Evolutionary conservation across 2,329 filamentous ascomycete genomes (phyloP), one percentile per base, ranked within the genome.

Genomic region (Aspergillus quadrilineatus): DNA sequence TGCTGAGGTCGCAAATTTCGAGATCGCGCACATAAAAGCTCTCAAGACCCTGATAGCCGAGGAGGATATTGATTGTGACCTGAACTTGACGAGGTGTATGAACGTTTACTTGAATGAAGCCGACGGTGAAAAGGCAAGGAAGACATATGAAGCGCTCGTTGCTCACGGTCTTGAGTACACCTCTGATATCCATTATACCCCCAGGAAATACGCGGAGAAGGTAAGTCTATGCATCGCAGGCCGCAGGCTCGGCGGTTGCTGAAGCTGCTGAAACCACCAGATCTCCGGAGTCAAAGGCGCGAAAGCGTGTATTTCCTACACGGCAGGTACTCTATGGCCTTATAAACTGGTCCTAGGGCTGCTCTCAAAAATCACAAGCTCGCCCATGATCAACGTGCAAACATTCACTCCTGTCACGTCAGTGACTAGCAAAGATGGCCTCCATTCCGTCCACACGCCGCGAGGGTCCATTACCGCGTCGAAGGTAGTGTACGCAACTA

Each of bases 341-440:
- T 96, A 95, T 72, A 95, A 94, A 75, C 82, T 95, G 29, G 86
- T 96, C 2, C 78, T 86, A 1, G 87, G 85, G 72, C 79, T 92
- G 0, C 75, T 95, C 1, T 84, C 60, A 8, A 61, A 89, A 69
- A 79, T 92, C 0, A 62, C 82, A 30, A 73, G 75, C 26, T 72
- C 64, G 1, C 69, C 63, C 48, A 78, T 77, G 0, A 61, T 85
- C 28, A 82, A 84, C 56, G 57, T 85, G 41, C 82, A 85, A 65
- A 80, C 82, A 0, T 70, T 75, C 54, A 85, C 82, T 2, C 74
- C 79, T 0, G 82, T 76, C 4, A 67, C 60, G 17, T 69, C 55
- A 10, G 66, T 67, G 39, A 67, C 45, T 9, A 48, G 50, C 36
- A 61, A n/a, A 6, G 49, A 56, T 89, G 88, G 78, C 77, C 1